Evolutionary conservation across 345 rosid genomes (phyloP).

Genomic region (Odontarrhena argentea): DNA sequence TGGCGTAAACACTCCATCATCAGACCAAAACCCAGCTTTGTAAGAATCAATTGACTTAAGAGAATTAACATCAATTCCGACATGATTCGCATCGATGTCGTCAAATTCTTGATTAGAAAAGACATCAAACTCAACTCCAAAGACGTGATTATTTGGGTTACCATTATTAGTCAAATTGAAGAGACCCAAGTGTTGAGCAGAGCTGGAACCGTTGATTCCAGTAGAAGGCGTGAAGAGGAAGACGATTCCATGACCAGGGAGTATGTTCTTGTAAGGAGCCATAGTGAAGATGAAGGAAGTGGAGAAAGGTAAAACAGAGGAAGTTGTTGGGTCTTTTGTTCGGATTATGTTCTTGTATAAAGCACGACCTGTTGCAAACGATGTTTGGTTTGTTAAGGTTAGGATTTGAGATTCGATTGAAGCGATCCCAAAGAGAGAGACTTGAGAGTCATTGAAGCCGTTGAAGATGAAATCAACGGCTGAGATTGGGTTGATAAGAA

Average conservation of each 20-base stretch:
- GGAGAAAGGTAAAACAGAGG: conserved; percentile 50
- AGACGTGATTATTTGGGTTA: conserved; percentile 37
- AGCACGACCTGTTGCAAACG: conserved; percentile 51
- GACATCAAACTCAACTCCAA: conserved; percentile 56
- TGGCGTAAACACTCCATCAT: conserved; percentile 40
- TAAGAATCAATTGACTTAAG: conserved; percentile 37
- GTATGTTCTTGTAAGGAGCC: conserved; percentile 43
- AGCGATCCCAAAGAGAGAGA: conserved; percentile 46
- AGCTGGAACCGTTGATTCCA: conserved; percentile 48
- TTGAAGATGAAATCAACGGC: conserved; percentile 67
- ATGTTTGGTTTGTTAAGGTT: conserved; percentile 48
- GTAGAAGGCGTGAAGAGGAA: conserved; percentile 48
- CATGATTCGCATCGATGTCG: conserved; percentile 52
- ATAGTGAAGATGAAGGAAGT: conserved; percentile 63
- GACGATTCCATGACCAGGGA: conserved; percentile 60
- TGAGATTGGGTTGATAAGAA: conserved; percentile 32
- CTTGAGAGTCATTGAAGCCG: conserved; percentile 55
- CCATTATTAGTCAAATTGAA: conserved; percentile 54
- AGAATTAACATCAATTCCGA: conserved; percentile 51
- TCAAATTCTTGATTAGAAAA: conserved; percentile 51
- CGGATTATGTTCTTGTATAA: conserved; percentile 42
- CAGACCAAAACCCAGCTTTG: conserved; percentile 49
- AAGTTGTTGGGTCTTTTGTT: conserved; percentile 41
- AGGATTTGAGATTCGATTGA: conserved; percentile 46
- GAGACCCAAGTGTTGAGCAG: conserved; percentile 53